Conservation (phyloP, 2,329 filamentous ascomycete genomes). For the Cladobotryum mycophilum region DNA sequence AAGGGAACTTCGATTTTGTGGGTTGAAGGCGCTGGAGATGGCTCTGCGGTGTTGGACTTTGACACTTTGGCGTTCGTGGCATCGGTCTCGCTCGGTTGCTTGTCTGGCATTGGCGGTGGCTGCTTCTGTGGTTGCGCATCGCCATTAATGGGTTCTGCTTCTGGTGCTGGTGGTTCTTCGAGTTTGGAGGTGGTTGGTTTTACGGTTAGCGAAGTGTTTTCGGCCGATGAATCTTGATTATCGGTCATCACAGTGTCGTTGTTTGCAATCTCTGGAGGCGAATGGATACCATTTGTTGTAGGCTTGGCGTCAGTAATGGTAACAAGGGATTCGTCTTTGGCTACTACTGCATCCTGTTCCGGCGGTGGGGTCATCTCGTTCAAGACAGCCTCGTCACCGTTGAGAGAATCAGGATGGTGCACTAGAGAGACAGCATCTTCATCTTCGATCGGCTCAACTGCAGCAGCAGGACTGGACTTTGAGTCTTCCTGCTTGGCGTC, state of each 20-base stretch:
- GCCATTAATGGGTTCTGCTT: not conserved
- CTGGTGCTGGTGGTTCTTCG: not conserved
- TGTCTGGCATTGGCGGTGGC: not conserved
- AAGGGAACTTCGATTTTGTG: constrained; percentile 71
- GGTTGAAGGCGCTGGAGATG: constrained; percentile 23
- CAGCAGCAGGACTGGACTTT: not conserved
- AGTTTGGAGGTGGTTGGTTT: not conserved
- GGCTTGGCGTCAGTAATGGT: not conserved
- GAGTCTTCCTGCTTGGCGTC: constrained; percentile 15
- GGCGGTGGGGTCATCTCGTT: not conserved
- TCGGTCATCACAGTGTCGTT: constrained; percentile 17
- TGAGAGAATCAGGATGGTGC: constrained; percentile 22
- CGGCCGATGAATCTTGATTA: constrained; percentile 14
- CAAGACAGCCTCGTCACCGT: constrained; percentile 7
- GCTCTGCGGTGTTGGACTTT: constrained; percentile 26
- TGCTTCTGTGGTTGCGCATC: not conserved
- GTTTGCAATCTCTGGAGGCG: not conserved
- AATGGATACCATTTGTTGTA: not conserved
- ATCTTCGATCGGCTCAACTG: constrained; percentile 15
- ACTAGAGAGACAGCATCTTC: constrained; percentile 31
- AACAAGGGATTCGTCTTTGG: not conserved
- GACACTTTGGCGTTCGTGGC: constrained; percentile 20
- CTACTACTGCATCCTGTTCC: not conserved
- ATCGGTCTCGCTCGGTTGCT: not conserved
- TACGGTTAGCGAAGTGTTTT: not conserved